phyloP scores from a whole-genome alignment of 441 rosid genomes.

The Gossypium davidsonii region DNA sequence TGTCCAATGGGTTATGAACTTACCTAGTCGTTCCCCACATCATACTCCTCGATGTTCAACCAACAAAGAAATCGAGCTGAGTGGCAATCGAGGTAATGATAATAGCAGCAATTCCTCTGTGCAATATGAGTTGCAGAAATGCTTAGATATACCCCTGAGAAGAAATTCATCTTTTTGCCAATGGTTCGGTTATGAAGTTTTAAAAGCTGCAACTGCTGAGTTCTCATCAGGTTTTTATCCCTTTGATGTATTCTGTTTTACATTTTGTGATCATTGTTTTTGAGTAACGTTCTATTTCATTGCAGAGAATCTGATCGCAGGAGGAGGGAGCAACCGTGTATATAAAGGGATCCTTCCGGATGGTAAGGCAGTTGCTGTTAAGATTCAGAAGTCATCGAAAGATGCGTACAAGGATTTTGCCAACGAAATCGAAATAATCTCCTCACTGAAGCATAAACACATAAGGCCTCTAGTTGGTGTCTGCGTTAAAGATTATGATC shows the following conservation, averaged over 20 bases:
- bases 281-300: constrained; percentile 23
- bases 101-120: constrained; percentile 14
- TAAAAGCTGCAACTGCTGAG: constrained; percentile 53
- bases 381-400: no score
- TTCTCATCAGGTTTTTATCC: constrained; percentile 63
- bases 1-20: constrained; percentile 80
- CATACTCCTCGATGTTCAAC: constrained; percentile 20
- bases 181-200: constrained; percentile 56
- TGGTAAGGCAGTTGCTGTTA: no score
- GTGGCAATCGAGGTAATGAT: constrained; percentile 17
- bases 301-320: no score
- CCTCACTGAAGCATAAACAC: no score
- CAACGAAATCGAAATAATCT: no score
- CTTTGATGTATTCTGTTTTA: neutral
- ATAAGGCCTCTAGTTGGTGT: no score
- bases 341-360: no score
- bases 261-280: neutral
- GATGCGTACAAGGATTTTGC: no score
- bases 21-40: constrained; percentile 48
- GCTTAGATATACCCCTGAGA: constrained; percentile 38
- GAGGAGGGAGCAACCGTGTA: no score
- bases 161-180: constrained; percentile 31
- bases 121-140: constrained; percentile 23
- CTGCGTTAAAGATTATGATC: no score
- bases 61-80: constrained; percentile 5